A percentile compares a stretch with the other conserved stretches of the same genome.
These are phyloP conservation scores for Leersia perrieri DNA, from an alignment of 176 grass and related monocot genomes.

Conservation along the genomic window DNA sequence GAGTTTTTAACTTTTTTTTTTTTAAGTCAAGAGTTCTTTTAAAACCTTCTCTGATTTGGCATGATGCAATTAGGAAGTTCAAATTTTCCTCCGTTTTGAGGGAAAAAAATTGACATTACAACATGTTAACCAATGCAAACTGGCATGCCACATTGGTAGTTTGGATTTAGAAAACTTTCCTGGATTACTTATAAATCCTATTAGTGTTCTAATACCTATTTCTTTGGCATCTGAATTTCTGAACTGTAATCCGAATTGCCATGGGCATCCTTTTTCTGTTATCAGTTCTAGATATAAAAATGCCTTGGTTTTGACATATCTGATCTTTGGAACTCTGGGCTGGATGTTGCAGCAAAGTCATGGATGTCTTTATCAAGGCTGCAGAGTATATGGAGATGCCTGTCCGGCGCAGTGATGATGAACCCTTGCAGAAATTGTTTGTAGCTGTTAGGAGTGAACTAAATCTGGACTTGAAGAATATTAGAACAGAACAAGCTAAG, in stretches of 20 bases:
- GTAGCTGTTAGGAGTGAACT: slow-evolving; percentile 92
- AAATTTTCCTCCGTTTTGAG: background rate
- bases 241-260: background rate
- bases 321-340: slow-evolving; percentile 28
- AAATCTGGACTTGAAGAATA: slow-evolving; percentile 98
- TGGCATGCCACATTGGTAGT: background rate
- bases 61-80: background rate
- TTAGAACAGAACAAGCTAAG: slow-evolving; percentile 92
- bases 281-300: background rate
- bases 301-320: background rate
- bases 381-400: slow-evolving; percentile 99
- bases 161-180: background rate
- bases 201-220: background rate
- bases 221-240: background rate
- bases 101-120: background rate
- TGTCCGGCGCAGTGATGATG: slow-evolving; percentile 88
- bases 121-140: background rate
- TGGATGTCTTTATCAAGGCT: slow-evolving; percentile 99
- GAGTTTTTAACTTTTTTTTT: background rate
- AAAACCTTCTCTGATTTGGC: background rate
- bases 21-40: background rate
- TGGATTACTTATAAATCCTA: background rate
- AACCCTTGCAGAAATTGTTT: slow-evolving; percentile 95
- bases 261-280: background rate
- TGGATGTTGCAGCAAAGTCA: slow-evolving; percentile 78